Conservation (phyloP, 148 eudicot genomes). For the Suaeda aralocaspica region DNA sequence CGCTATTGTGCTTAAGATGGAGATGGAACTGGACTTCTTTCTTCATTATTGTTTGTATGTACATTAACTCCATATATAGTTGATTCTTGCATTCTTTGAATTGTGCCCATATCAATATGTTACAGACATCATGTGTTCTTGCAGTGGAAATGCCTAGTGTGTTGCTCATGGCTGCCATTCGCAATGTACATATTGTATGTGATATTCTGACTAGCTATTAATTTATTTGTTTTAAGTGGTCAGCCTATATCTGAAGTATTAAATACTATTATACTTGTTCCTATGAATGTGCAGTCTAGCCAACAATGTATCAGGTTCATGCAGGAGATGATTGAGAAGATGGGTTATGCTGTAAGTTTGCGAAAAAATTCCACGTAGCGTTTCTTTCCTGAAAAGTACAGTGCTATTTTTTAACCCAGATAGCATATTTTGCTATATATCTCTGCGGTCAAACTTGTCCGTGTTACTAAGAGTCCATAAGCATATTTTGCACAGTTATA, state of each 20-base stretch:
- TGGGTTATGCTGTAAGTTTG: constrained; percentile 75
- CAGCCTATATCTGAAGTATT: not conserved
- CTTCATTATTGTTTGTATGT: constrained; percentile 92
- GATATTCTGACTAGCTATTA: constrained; percentile 2
- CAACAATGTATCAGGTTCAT: constrained; percentile 87
- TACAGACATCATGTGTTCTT: constrained; percentile 19
- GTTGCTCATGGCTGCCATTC: constrained; percentile 83
- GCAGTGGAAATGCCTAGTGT: constrained; percentile 97
- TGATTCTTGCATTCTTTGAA: constrained; percentile 4
- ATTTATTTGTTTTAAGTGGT: constrained; percentile 3
- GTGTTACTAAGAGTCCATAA: constrained; percentile 88
- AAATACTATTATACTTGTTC: not conserved
- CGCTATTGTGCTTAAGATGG: constrained; percentile 98
- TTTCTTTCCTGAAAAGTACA: no score
- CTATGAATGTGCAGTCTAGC: constrained; percentile 56
- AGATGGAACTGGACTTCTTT: constrained; percentile 90
- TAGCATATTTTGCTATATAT: not conserved
- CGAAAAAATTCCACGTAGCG: no score
- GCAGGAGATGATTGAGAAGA: constrained; percentile 90
- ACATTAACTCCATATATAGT: constrained; percentile 11
- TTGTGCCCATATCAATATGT: not conserved
- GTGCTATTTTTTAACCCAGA: no score
- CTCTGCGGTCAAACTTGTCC: constrained; percentile 78
- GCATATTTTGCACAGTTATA: constrained; percentile 83
- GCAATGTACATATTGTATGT: constrained; percentile 84